Conservation (phyloP, 2,329 filamentous ascomycete genomes). For the Ophiognomonia clavigignenti-juglandacearum region DNA sequence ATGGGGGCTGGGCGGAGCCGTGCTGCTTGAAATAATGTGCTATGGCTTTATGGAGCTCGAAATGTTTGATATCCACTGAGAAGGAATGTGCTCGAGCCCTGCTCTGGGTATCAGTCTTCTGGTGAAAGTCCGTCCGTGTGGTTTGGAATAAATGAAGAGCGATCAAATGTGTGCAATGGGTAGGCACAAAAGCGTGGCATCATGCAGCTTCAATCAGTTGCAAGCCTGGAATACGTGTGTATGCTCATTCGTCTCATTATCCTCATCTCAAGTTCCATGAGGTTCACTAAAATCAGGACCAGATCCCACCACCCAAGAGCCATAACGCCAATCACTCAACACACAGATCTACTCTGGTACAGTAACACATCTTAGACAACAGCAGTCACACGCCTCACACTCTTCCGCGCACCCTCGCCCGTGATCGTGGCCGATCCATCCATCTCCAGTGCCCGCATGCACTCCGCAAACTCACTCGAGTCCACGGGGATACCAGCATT, state of each 20-base stretch:
- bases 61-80: too few species aligned
- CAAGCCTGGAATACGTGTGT: background rate
- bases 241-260: slow-evolving; percentile 7
- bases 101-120: too few species aligned
- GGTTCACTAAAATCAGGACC: background rate
- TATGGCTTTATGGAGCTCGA: too few species aligned
- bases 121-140: too few species aligned
- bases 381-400: slow-evolving; percentile 68
- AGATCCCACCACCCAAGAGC: background rate
- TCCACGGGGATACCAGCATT: slow-evolving; percentile 68
- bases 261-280: background rate
- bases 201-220: too few species aligned
- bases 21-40: too few species aligned
- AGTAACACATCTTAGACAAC: slow-evolving; percentile 28
- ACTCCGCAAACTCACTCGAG: slow-evolving; percentile 75
- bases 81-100: too few species aligned
- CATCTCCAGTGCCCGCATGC: slow-evolving; percentile 72
- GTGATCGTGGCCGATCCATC: slow-evolving; percentile 77
- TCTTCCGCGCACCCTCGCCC: slow-evolving; percentile 81
- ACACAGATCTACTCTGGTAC: background rate
- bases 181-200: too few species aligned
- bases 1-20: too few species aligned
- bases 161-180: too few species aligned
- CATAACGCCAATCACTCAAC: background rate
- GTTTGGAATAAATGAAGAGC: too few species aligned